Evolutionary conservation across 2,329 filamentous ascomycete genomes (phyloP), one percentile per base, ranked within the genome.

Genomic region (Neofusicoccum kwambonambiense): DNA sequence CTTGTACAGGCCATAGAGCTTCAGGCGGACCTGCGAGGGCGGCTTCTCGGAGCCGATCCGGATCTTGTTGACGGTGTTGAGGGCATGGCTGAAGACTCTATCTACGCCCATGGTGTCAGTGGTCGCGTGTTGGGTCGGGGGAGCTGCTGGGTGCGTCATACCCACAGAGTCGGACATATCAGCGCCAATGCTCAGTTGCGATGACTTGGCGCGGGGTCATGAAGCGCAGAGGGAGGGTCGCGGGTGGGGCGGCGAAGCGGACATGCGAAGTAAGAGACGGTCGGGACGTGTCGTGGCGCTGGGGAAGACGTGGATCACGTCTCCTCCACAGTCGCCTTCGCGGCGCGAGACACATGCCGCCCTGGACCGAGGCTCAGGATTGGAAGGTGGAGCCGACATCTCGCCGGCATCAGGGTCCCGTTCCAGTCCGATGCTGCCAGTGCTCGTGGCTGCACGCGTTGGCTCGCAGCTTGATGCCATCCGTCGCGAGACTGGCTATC

Each of bases 61-160:
- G 71, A 99, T 96, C 80, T 96, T 96, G 80, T 97, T 97, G 73
- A 99, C 94, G 27, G 95, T 98, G 81, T 97, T 97, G 79, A 99
- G 90, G 69, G 95, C 95, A 87, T 99, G 94, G 77, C 96, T 94
- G 79, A 99, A 99, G 75, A 99, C 95, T 80, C 95, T 90, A 82
- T 99, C 95, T 98, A 57, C 27, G 27, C 27, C 27, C 27, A 31
- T 31, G 15, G 34, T 22, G 51, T 56, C 27, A 47, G 54, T 41
- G 61, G 51, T 57, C n/a, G 62, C 62, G 62, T 56, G 62, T 11
- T 13, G 13, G 27, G 31, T 41, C 44, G 35, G 41, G 13, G 41
- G 56, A 37, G 42, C 7, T 34, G 15, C 9, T 41, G 27, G n/a
- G 11, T 45, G 41, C 56, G 56, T 45, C 63, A 51, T 61, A 65